phyloP scores from a whole-genome alignment of 768 basidiomycete species.

The Russula virescens region DNA sequence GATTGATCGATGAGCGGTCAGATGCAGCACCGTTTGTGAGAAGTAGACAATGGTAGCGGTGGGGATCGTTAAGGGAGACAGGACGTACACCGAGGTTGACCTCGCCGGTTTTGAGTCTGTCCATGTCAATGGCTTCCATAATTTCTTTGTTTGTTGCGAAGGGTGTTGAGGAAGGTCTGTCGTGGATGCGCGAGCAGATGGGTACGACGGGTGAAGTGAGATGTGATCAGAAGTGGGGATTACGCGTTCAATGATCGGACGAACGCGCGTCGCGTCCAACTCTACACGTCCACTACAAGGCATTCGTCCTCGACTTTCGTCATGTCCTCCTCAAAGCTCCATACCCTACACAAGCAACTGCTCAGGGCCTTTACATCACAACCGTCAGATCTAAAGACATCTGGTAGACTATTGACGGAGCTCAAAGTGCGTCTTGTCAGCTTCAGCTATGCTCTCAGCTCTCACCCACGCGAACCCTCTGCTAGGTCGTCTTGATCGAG shows the following conservation, averaged over 20 bases:
- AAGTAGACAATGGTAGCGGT: neutral
- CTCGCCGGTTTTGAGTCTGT: constrained; percentile 88
- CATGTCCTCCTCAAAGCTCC: constrained; percentile 53
- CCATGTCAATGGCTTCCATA: constrained; percentile 64
- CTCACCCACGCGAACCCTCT: neutral
- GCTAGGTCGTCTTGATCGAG: constrained; percentile 70
- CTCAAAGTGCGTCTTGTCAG: constrained; percentile 56
- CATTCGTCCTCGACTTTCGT: too few relatives aligned
- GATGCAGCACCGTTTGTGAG: neutral
- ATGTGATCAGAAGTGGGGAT: constrained; percentile 25
- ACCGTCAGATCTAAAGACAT: constrained; percentile 63
- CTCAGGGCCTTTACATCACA: constrained; percentile 58
- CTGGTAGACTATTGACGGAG: constrained; percentile 55
- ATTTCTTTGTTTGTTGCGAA: constrained; percentile 43
- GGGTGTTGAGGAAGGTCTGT: constrained; percentile 27
- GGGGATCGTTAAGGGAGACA: too few relatives aligned
- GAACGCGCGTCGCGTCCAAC: constrained; percentile 21
- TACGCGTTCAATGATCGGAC: constrained; percentile 37
- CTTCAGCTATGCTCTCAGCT: neutral
- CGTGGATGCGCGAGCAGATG: constrained; percentile 8
- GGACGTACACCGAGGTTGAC: constrained; percentile 89
- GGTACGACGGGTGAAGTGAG: neutral
- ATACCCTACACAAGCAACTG: constrained; percentile 58
- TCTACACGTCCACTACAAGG: too few relatives aligned
- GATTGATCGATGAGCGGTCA: neutral